Evolutionary conservation across 345 rosid genomes (phyloP), one percentile per base, ranked within the genome.

Genomic region (Euphorbia peplus): DNA sequence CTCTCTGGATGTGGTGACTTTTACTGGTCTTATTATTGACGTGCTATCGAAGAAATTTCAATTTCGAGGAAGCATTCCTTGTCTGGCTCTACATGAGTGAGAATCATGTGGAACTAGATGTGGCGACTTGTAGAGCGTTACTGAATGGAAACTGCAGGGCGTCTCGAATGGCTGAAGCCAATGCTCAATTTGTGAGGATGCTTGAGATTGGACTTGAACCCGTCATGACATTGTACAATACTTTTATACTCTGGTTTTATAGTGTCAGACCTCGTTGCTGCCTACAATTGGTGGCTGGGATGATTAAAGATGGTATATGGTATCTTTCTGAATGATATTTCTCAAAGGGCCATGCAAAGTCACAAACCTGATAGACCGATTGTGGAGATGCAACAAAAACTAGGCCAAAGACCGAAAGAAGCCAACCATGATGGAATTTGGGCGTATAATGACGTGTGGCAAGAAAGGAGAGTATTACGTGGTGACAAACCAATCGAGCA

Each of bases 61-160:
- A 68, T 60, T 83, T 81, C 75, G 77, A 81, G 79, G 89, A 85
- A 75, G 85, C 83, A 19, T 79, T 81, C 76, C 72, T 80, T 28
- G 51, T 79, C 55, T 85, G 83, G 86, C 77, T 69, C 57, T 76
- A 81, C 68, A 85, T 85, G 86, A 68, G 76, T 64, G 83, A 83
- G 52, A 71, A 55, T 51, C 61, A 72, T 54, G 73, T 81, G 58
- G 12, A 83, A 60, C 89, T 86, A 56, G 85, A 85, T 73, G 79
- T 81, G 29, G 81, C 81, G 63, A 79, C 86, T 14, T 81, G 86
- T 70, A 83, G 82, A 66, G 85, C 85, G 24, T 73, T 83, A 25
- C 76, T 85, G 64, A 82, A 76, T 67, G 86, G 86, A 28, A 83
- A 81, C 42, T 83, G 86, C 68, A 81, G 47, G 75, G 82, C 67